These are phyloP conservation scores for Smithsoniella earleae DNA, from an alignment of 163 green algal species.

Conservation along the genomic window DNA sequence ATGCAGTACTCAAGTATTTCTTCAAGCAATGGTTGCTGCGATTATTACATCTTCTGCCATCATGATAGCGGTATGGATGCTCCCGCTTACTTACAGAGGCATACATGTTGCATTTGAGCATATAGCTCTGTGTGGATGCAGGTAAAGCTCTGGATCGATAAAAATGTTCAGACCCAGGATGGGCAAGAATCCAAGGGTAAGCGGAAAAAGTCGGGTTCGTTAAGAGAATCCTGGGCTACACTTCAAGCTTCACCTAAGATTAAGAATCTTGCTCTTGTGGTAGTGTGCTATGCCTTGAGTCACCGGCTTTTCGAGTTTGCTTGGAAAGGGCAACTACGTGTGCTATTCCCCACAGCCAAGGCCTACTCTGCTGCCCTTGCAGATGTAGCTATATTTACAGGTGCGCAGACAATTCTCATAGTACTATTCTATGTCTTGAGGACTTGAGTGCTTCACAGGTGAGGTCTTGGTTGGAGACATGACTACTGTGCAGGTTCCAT, in stretches of 20 bases:
- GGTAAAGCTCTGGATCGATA: conserved; percentile 26
- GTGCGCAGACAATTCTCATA: too few species aligned
- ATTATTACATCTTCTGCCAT: conserved; percentile 40
- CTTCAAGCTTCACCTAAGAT: conserved; percentile 58
- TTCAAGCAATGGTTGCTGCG: conserved; percentile 35
- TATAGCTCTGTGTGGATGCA: conserved; percentile 17
- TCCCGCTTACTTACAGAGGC: too few species aligned
- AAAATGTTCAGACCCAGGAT: conserved; percentile 19
- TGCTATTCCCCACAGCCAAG: conserved; percentile 61
- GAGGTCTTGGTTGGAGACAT: background rate
- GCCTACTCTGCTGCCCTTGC: conserved; percentile 66
- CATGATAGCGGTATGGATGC: conserved; percentile 48
- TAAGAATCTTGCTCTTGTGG: conserved; percentile 67
- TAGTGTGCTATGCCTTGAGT: conserved; percentile 65
- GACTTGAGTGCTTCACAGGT: background rate
- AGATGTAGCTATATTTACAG: conserved; percentile 70
- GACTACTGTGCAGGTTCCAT: conserved; percentile 35
- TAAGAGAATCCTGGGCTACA: conserved; percentile 52
- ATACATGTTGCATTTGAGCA: background rate
- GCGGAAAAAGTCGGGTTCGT: conserved; percentile 60
- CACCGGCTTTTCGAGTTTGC: conserved; percentile 83
- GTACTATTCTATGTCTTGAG: too few species aligned
- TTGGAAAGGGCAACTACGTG: conserved; percentile 78
- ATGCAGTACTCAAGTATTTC: conserved; percentile 32
- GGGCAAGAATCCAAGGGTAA: conserved; percentile 37